phyloP scores from a whole-genome alignment of 495 filamentous ascomycete genomes.

The Tuber indicum region DNA sequence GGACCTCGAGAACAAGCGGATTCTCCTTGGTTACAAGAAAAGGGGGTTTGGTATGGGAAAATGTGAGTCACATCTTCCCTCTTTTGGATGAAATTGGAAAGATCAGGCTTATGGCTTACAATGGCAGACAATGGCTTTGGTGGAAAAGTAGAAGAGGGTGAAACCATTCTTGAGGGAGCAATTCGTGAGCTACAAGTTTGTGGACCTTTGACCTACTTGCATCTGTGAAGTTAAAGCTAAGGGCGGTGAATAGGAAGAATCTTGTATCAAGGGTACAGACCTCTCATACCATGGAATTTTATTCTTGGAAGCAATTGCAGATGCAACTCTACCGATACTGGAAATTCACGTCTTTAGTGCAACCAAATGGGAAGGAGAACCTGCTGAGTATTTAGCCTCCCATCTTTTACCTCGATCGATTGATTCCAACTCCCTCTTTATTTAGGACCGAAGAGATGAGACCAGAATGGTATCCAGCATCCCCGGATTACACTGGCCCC shows the following conservation, averaged over 20 bases:
- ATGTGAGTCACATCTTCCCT: conserved; percentile 27
- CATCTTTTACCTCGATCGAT: not conserved
- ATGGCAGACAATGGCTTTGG: conserved; percentile 41
- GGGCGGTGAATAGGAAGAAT: conserved; percentile 28
- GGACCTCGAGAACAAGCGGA: conserved; percentile 8
- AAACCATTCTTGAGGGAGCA: conserved; percentile 38
- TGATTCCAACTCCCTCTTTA: not conserved
- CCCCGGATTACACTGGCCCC: conserved; percentile 9
- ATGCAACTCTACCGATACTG: conserved; percentile 25
- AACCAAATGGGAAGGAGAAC: conserved; percentile 34
- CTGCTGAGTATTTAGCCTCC: conserved; percentile 23
- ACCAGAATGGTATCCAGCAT: conserved; percentile 31
- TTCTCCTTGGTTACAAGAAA: conserved; percentile 39
- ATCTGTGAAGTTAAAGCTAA: not conserved
- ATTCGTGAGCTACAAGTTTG: conserved; percentile 37
- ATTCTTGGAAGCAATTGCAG: conserved; percentile 37
- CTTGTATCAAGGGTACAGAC: conserved; percentile 27
- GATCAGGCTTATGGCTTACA: not conserved
- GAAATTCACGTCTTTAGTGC: conserved; percentile 37
- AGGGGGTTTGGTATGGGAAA: conserved; percentile 40
- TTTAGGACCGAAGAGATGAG: conserved; percentile 41
- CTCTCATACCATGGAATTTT: conserved; percentile 37
- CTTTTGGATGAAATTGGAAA: conserved; percentile 5
- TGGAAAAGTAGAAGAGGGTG: conserved; percentile 38
- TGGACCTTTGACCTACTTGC: not conserved